Evolutionary conservation across 192 early-diverging fungal genomes (phyloP).

Genomic region (Coemansia aciculifera): DNA sequence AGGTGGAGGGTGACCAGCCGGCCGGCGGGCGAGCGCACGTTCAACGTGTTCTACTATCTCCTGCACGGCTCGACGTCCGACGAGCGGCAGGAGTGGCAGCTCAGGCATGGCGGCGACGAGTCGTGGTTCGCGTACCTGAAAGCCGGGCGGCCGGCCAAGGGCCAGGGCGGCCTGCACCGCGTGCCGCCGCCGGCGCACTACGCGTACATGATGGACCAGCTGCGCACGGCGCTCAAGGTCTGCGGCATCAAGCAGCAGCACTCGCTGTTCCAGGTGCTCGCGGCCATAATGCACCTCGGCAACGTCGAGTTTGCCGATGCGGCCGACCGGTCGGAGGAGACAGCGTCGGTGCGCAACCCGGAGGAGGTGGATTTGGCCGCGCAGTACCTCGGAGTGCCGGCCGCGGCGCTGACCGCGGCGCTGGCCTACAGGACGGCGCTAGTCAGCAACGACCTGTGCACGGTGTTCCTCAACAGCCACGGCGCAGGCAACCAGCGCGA

Average conservation of each 20-base stretch:
- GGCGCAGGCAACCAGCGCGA: slow-evolving; percentile 71
- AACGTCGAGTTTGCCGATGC: slow-evolving; percentile 77
- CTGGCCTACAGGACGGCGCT: slow-evolving; percentile 83
- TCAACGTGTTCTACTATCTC: slow-evolving; percentile 95
- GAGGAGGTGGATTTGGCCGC: slow-evolving; percentile 79
- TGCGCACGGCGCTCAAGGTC: slow-evolving; percentile 61
- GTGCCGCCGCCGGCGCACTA: slow-evolving; percentile 58
- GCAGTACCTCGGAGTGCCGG: slow-evolving; percentile 79
- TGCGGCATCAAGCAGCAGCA: slow-evolving; percentile 69
- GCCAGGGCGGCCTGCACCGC: slow-evolving; percentile 11
- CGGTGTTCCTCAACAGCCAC: slow-evolving; percentile 75
- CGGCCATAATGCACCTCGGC: slow-evolving; percentile 85
- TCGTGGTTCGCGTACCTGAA: slow-evolving; percentile 35
- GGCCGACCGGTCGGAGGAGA: slow-evolving; percentile 69
- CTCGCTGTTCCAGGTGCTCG: slow-evolving; percentile 78
- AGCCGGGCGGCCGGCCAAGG: slow-evolving; percentile 30
- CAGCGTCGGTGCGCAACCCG: slow-evolving; percentile 75
- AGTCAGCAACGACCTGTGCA: slow-evolving; percentile 79
- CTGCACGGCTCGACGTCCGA: slow-evolving; percentile 76
- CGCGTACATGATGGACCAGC: slow-evolving; percentile 73
- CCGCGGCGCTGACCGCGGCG: slow-evolving; percentile 69
- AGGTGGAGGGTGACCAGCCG: slow-evolving; percentile 71
- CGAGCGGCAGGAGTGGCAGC: slow-evolving; percentile 71
- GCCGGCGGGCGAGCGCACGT: slow-evolving; percentile 74
- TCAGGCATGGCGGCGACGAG: slow-evolving; percentile 63